Base-by-base conservation (phyloP, 2,329 filamentous ascomycete genomes). In the Phaeosphaeria sp. region DNA sequence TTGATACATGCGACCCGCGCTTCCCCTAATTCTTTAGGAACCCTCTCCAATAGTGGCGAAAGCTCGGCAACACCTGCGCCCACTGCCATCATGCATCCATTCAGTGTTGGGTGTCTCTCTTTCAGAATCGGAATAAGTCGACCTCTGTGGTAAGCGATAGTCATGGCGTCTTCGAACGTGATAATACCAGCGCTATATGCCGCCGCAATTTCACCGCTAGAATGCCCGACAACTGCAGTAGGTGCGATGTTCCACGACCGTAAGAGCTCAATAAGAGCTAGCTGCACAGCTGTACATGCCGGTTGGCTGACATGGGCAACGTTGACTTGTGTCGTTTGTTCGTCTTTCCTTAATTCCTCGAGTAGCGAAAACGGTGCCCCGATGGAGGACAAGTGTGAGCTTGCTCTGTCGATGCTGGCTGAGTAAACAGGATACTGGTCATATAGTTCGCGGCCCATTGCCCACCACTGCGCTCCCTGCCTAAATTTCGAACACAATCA, bases 1-100 rank as follows among this genome's bases (percentile, higher is more conserved):
- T 84, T 84, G 47, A 69, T 64, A 53, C 71, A 73, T 2, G 73
- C 73, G 17, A 71, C 54, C 43, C 58, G 58, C 2, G 52, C 63
- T 53, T 67, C 56, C 21, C 61, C 55, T 1, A 52, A 21, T 1
- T 54, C 55, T 7, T 30, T 46, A 2, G 54, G 39, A 20, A 66
- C 60, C 5, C 50, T 46, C 6, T 66, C 52, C 17, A 71, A 17
- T 6, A 66, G 33, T n/a, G 65, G 64, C 18, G 53, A 23, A 22
- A 68, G 58, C 3, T 66, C 59, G 1, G 44, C 52, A 22, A 53
- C 52, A 3, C 66, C 63, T 36, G 58, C 55, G 3, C 66, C 68
- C n/a, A 69, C 58, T 9, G 68, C 65, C 56, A 68, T 60, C 68
- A 70, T 72, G 18, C 55, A 58, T 7, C 67, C 67, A 10, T 65